Conservation (phyloP, 202 grass and related monocot genomes). For the Carex arenaria region DNA sequence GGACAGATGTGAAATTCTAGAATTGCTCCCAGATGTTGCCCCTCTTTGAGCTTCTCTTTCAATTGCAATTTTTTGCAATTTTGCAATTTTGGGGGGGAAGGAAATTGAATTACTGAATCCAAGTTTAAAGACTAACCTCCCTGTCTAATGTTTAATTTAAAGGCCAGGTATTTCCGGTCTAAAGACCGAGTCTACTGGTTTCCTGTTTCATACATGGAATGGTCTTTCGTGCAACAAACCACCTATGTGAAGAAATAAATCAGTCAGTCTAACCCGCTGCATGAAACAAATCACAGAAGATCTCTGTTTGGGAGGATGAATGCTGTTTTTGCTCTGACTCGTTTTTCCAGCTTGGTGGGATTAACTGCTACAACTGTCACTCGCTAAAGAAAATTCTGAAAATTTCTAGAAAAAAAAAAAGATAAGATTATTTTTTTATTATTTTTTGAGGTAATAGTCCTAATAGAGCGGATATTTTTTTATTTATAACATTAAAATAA, state of each 20-base stretch:
- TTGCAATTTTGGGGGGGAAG: neutral
- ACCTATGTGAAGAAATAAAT: too few species aligned
- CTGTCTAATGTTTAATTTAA: neutral
- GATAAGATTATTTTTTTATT: neutral
- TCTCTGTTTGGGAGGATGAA: too few species aligned
- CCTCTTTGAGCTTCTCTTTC: slow-evolving; percentile 10
- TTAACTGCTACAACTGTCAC: neutral
- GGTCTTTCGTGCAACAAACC: neutral
- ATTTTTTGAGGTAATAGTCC: too few species aligned
- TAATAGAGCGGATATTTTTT: too few species aligned
- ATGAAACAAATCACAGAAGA: neutral
- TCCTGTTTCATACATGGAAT: neutral
- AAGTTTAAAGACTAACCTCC: neutral
- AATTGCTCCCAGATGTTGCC: neutral
- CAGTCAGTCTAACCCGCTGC: neutral
- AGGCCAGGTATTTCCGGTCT: neutral
- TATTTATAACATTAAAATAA: too few species aligned
- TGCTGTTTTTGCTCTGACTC: neutral
- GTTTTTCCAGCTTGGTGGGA: neutral
- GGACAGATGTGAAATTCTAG: neutral
- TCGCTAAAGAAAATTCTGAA: neutral
- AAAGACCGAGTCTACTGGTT: neutral
- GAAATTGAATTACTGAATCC: neutral
- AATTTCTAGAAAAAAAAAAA: too few species aligned
- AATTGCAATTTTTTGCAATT: neutral